Percentiles rank a stretch among this genome's conserved stretches.
These are phyloP conservation scores for Phaseolus lunatus DNA, from an alignment of 306 rosid species.

Conservation along the genomic window DNA sequence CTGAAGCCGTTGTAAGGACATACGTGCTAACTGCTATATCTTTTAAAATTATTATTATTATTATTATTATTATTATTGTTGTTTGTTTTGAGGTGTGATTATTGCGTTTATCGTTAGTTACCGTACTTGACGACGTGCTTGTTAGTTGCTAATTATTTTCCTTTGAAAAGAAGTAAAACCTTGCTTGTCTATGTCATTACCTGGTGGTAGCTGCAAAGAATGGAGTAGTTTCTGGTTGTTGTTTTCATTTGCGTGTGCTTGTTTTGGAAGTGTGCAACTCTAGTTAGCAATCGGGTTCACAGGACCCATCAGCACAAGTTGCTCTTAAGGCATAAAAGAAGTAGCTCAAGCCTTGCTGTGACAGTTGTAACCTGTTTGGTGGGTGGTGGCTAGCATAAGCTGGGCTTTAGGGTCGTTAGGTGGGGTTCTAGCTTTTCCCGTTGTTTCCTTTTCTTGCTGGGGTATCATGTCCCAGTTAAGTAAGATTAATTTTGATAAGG, in stretches of 20 bases:
- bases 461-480: slow-evolving; percentile 6
- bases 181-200: slow-evolving; percentile 55
- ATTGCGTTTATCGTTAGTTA: slow-evolving; percentile 53
- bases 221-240: slow-evolving; percentile 40
- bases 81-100: slow-evolving; percentile 27
- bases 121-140: slow-evolving; percentile 52
- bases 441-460: background rate
- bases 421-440: slow-evolving; percentile 5
- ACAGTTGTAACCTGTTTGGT: slow-evolving; percentile 24
- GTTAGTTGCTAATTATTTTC: slow-evolving; percentile 48
- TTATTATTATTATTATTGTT: background rate
- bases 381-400: background rate
- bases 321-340: slow-evolving; percentile 7
- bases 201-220: slow-evolving; percentile 59
- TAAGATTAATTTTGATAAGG: slow-evolving; percentile 12
- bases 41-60: background rate
- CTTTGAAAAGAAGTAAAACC: slow-evolving; percentile 53
- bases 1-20: slow-evolving; percentile 67
- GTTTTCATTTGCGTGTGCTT: slow-evolving; percentile 43
- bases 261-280: slow-evolving; percentile 44
- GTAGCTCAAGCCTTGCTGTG: slow-evolving; percentile 8
- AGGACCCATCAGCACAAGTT: slow-evolving; percentile 36
- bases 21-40: background rate
- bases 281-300: slow-evolving; percentile 23
- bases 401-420: slow-evolving; percentile 29